A percentile compares a stretch with the other conserved stretches of the same genome.
Evolutionary conservation across 2,329 filamentous ascomycete genomes (phyloP).

Genomic region (Sordariomycetes sp.): DNA sequence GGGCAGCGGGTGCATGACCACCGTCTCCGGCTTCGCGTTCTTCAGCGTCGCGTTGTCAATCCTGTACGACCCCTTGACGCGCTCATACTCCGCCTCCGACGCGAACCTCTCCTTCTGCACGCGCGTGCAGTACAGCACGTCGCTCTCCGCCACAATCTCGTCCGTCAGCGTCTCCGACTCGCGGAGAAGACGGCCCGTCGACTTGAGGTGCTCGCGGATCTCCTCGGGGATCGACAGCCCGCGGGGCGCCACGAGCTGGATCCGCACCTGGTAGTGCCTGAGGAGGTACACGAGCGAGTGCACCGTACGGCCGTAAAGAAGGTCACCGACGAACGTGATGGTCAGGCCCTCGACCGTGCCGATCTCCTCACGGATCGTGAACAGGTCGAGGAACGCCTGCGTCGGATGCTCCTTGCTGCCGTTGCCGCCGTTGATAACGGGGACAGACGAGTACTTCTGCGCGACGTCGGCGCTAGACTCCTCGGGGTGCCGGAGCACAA

Average conservation of each 20-base stretch:
- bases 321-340: slow-evolving; percentile 90
- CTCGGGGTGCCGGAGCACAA: slow-evolving; percentile 89
- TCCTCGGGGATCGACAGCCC: slow-evolving; percentile 63
- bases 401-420: slow-evolving; percentile 94
- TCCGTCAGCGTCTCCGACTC: slow-evolving; percentile 72
- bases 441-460: slow-evolving; percentile 76
- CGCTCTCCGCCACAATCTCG: slow-evolving; percentile 73
- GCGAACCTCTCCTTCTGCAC: slow-evolving; percentile 94
- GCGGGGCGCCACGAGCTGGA: slow-evolving; percentile 81
- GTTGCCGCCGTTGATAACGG: slow-evolving; percentile 95
- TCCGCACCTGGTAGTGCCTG: slow-evolving; percentile 85
- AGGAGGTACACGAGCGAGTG: slow-evolving; percentile 92
- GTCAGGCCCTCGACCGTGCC: slow-evolving; percentile 91
- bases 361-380: slow-evolving; percentile 95
- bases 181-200: slow-evolving; percentile 61
- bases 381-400: slow-evolving; percentile 93
- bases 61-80: slow-evolving; percentile 76
- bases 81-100: slow-evolving; percentile 68
- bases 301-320: slow-evolving; percentile 85
- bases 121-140: slow-evolving; percentile 93
- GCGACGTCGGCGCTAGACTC: slow-evolving; percentile 70
- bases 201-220: slow-evolving; percentile 57
- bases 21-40: slow-evolving; percentile 83
- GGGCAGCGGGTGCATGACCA: slow-evolving; percentile 91
- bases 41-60: slow-evolving; percentile 85